Evolutionary conservation across 1,284 basidiomycete species (phyloP).

Genomic region (Leccinum subrobustum): DNA sequence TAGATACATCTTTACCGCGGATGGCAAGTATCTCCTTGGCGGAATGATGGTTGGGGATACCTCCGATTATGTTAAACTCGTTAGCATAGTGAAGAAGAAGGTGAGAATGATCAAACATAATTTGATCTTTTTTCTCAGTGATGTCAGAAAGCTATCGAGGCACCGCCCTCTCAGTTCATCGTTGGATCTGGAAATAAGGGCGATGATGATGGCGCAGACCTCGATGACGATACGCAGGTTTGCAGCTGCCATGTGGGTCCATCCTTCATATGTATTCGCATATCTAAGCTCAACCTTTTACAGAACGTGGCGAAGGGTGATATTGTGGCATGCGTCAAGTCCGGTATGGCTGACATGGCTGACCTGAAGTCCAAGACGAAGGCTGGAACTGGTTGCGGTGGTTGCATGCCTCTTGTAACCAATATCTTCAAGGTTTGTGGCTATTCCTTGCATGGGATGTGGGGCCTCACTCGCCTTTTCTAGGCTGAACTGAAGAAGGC

Average conservation of each 20-base stretch:
- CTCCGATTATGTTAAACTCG: slow-evolving; percentile 68
- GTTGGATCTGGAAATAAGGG: slow-evolving; percentile 52
- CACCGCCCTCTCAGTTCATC: slow-evolving; percentile 67
- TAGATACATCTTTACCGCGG: slow-evolving; percentile 69
- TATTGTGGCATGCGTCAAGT: slow-evolving; percentile 55
- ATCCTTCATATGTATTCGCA: background rate
- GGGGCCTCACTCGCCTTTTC: slow-evolving; percentile 9
- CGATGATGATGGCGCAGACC: slow-evolving; percentile 61
- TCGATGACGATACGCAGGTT: slow-evolving; percentile 72
- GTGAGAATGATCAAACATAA: slow-evolving; percentile 25
- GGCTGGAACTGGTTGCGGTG: slow-evolving; percentile 73
- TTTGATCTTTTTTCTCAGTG: background rate
- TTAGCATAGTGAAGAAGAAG: slow-evolving; percentile 72
- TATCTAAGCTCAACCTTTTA: slow-evolving; percentile 6
- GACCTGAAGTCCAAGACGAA: slow-evolving; percentile 71
- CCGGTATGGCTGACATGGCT: slow-evolving; percentile 49
- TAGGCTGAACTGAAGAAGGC: slow-evolving; percentile 70
- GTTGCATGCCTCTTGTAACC: slow-evolving; percentile 61
- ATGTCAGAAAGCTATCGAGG: slow-evolving; percentile 58
- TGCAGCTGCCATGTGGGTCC: slow-evolving; percentile 59
- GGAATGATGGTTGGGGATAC: slow-evolving; percentile 84
- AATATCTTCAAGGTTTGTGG: slow-evolving; percentile 48
- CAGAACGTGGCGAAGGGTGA: slow-evolving; percentile 64
- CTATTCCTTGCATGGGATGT: background rate
- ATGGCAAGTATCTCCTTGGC: slow-evolving; percentile 73